Conservation (phyloP, 371 early-diverging fungal species). For the Apophysomyces ossiformis region DNA sequence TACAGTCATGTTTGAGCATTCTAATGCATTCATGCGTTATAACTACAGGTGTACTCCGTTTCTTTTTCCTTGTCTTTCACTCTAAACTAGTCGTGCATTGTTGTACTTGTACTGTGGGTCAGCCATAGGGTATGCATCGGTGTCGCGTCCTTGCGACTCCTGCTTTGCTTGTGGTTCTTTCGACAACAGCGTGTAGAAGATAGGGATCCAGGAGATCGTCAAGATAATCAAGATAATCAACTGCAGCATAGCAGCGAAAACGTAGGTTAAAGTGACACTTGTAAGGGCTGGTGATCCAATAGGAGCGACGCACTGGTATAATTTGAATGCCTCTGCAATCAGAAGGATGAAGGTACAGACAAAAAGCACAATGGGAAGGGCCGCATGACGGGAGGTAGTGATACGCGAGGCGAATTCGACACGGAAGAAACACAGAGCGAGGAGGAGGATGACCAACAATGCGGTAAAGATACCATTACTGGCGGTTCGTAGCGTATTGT, state of each 20-base stretch:
- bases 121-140: too few species aligned
- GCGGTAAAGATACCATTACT: constrained; percentile 16
- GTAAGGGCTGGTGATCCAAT: constrained; percentile 12
- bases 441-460: constrained; percentile 7
- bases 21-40: too few species aligned
- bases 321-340: constrained; percentile 13
- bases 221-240: constrained; percentile 16
- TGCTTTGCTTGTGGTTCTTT: not conserved
- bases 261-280: constrained; percentile 12
- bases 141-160: too few species aligned
- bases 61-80: too few species aligned
- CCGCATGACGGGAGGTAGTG: not conserved
- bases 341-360: constrained; percentile 1
- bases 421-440: constrained; percentile 3
- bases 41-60: too few species aligned
- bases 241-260: constrained; percentile 12
- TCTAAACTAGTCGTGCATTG: too few species aligned
- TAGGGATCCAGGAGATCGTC: constrained; percentile 15
- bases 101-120: too few species aligned
- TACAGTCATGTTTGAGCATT: too few species aligned
- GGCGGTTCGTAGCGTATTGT: constrained; percentile 7
- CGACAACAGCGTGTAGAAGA: constrained; percentile 5
- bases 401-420: not conserved
- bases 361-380: constrained; percentile 2
- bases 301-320: constrained; percentile 3